These are phyloP conservation scores for Angomonas desouzai DNA, from an alignment of 208 protist species.

Conservation along the genomic window DNA sequence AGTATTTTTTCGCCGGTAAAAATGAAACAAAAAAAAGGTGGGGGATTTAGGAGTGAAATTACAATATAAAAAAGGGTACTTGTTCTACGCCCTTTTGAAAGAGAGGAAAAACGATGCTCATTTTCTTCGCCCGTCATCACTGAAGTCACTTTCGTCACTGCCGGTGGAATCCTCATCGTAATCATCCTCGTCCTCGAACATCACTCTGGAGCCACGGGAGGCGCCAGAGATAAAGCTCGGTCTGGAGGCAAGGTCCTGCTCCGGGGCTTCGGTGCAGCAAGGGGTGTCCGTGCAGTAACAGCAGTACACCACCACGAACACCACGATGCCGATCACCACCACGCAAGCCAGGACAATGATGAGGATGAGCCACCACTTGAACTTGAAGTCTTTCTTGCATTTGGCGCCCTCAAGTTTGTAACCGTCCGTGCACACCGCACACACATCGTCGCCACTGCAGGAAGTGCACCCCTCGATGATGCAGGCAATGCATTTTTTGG, in stretches of 20 bases:
- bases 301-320: constrained; percentile 1
- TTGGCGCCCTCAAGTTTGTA: neutral
- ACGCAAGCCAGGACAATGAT: neutral
- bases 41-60: too few species aligned
- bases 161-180: neutral
- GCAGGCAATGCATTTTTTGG: neutral
- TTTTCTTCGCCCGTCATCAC: too few species aligned
- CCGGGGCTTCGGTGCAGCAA: neutral
- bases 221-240: neutral
- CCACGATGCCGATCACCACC: neutral
- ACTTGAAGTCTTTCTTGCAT: neutral
- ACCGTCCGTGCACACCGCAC: neutral
- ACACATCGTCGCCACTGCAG: neutral
- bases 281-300: constrained; percentile 1
- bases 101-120: too few species aligned
- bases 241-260: neutral
- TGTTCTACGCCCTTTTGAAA: too few species aligned
- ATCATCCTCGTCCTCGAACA: neutral
- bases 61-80: too few species aligned
- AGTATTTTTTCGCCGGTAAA: too few species aligned
- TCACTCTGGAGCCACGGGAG: neutral
- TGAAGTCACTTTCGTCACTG: neutral
- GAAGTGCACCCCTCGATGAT: neutral
- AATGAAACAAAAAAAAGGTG: too few species aligned
- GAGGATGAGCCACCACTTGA: constrained; percentile 2